Base-by-base conservation (phyloP, 768 basidiomycete species). In the Lactarius trivialis region DNA sequence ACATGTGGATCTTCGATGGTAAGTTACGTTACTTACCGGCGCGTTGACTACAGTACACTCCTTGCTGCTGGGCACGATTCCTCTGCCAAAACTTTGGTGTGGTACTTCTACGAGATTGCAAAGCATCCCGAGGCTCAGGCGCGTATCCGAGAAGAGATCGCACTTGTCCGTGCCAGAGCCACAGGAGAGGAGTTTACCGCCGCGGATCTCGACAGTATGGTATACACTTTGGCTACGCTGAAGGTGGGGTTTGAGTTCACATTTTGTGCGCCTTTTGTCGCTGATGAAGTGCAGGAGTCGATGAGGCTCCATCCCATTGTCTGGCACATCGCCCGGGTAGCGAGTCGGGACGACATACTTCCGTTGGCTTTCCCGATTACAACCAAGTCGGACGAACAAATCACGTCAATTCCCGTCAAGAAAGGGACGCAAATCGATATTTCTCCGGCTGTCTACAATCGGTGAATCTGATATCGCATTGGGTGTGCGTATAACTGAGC, bases 131-230 rank as follows among this genome's bases (percentile, higher is more conserved):
- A 60, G 14, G 17, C 52, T 3, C 53, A 55, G 53, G 7, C 32
- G 41, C 32, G 41, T 24, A 60, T 69, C 33, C 66, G 66, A 28
- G 43, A 37, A 45, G 68, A 69, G 43, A 49, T 60, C 14, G 28
- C 34, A 1, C 45, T 32, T 26, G n/a, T 39, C 3, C 60, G 53
- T 19, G 53, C 50, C 3, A n/a, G 48, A 19, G 58, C 65, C 17
- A 26, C 7, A 5, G 15, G 30, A 11, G 21, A 45, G 1, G 60
- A 55, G 15, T 49, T 30, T 36, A n/a, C 24, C 1, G 36, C 58
- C 9, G n/a, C 43, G 6, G 62, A 50, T 19, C 52, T 56, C 11
- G 41, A 19, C 55, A 30, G 19, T 55, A 61, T 54, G 61, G 33
- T 0, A 15, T 37, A 36, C 26, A 58, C 26, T 12, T 36, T 19